Base-by-base conservation (phyloP, 441 rosid genomes). In the Adansonia grandidieri region DNA sequence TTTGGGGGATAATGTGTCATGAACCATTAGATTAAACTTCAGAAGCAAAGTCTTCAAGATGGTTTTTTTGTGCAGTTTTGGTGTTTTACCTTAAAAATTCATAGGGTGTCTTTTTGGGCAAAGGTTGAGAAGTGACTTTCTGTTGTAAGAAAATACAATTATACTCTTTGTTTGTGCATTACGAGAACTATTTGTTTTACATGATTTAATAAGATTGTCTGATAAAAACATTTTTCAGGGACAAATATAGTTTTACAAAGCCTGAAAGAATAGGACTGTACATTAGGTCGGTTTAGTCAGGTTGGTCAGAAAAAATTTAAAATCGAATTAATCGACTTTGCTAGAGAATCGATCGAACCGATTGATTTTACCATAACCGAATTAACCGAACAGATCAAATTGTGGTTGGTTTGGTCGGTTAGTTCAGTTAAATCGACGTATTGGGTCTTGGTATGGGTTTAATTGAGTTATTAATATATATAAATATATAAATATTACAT, bases 101-200 rank as follows among this genome's bases (percentile, higher is more conserved):
- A 15, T 0, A 13, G 20, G 66, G 20, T 56, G 65, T 14, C 20
- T 54, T 63, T 40, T 24, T 24, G 28, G 28, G 64, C 51, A 19
- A 0, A 20, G 10, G 51, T 57, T 57, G 66, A 54, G 22, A 51
- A 5, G 17, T 22, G 14, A 24, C 28, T 15, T 50, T 63, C 28
- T 61, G 20, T 32, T 50, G 78, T 48, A 76, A 37, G 53, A 76
- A 47, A 5, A 44, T 15, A 20, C 20, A 17, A 53, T 40, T 9
- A 20, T 54, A 14, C 58, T n/a, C 54, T 57, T 77, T 77, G 74
- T 68, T 56, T 77, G 79, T 37, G 67, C 68, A 56, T 42, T 62
- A 47, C 24, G 17, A 62, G 76, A 58, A 14, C 42, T n/a, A 73
- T 4, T 10, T 9, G 24, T 65, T 45, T 45, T 0, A 0, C 54